Evolutionary conservation across 805 yeast genomes (phyloP).

Genomic region (Candida tibetensis): DNA sequence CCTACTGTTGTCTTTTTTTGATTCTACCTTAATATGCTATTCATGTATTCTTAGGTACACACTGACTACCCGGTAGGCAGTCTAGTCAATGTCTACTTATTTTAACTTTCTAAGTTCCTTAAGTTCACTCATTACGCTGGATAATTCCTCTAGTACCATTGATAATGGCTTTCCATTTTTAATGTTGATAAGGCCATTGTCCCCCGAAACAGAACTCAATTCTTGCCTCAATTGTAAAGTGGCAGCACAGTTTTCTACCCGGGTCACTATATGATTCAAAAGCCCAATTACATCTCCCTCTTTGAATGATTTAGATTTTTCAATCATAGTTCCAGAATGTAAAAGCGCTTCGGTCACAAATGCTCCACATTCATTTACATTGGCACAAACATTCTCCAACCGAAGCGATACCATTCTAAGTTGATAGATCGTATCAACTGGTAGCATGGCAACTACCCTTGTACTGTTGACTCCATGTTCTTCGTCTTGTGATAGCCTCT

Average conservation of each 20-base stretch:
- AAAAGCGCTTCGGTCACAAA: conserved; percentile 25
- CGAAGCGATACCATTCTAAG: conserved; percentile 54
- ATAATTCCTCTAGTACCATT: conserved; percentile 26
- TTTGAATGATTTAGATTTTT: conserved; percentile 20
- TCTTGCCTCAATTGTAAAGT: conserved; percentile 34
- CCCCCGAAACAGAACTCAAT: conserved; percentile 20
- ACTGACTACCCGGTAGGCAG: too few relatives aligned
- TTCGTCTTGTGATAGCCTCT: conserved; percentile 20
- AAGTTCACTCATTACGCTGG: not conserved
- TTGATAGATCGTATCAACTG: conserved; percentile 46
- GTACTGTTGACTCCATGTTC: conserved; percentile 27
- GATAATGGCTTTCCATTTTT: conserved; percentile 17
- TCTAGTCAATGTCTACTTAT: conserved; percentile 45
- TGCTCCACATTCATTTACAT: conserved; percentile 41
- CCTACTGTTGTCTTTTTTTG: too few relatives aligned
- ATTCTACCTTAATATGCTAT: too few relatives aligned
- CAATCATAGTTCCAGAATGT: conserved; percentile 23
- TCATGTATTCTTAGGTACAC: too few relatives aligned
- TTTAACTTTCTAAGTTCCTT: not conserved
- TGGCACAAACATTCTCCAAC: conserved; percentile 57
- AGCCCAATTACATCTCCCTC: conserved; percentile 49
- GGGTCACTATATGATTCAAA: conserved; percentile 62
- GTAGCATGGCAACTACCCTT: conserved; percentile 36
- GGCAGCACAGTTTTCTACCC: conserved; percentile 61
- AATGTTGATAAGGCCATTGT: conserved; percentile 21